Evolutionary conservation across 1,284 basidiomycete species (phyloP).

Genomic region (Trametes pubescens): DNA sequence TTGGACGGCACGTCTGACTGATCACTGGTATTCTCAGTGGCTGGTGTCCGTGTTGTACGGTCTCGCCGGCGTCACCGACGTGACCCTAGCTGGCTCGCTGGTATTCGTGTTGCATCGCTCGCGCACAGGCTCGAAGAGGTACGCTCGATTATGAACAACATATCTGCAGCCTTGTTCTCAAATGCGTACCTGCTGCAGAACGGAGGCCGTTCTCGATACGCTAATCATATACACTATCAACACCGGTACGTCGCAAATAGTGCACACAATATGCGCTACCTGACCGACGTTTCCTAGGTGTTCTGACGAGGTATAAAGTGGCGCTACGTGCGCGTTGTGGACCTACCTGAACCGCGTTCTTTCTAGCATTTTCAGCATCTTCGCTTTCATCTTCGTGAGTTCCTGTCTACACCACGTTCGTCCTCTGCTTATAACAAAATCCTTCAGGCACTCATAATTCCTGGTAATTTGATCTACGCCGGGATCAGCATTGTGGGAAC

Average conservation of each 20-base stretch:
- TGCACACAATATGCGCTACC: neutral
- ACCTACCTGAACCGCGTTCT: no score
- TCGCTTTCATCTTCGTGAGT: neutral
- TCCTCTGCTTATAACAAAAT: no score
- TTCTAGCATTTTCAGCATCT: neutral
- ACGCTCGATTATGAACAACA: neutral
- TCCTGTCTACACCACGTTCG: neutral
- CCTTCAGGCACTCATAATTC: constrained; percentile 6
- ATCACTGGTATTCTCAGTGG: constrained; percentile 17
- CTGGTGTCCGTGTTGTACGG: constrained; percentile 12
- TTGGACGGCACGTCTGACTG: no score
- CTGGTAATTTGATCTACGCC: constrained; percentile 16
- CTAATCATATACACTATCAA: constrained; percentile 8
- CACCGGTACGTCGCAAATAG: neutral
- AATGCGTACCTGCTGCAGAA: neutral
- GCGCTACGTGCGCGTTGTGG: no score
- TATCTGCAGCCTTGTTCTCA: neutral
- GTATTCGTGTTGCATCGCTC: constrained; percentile 10
- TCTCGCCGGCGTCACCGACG: constrained; percentile 7
- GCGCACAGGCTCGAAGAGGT: constrained; percentile 22
- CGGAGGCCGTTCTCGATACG: constrained; percentile 4
- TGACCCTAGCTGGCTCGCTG: constrained; percentile 7
- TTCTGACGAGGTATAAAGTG: neutral
- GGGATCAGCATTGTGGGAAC: constrained; percentile 14
- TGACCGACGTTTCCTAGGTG: neutral